phyloP scores from a whole-genome alignment of 352 stramenopile genomes.

The Hyaloperonospora brassicae region DNA sequence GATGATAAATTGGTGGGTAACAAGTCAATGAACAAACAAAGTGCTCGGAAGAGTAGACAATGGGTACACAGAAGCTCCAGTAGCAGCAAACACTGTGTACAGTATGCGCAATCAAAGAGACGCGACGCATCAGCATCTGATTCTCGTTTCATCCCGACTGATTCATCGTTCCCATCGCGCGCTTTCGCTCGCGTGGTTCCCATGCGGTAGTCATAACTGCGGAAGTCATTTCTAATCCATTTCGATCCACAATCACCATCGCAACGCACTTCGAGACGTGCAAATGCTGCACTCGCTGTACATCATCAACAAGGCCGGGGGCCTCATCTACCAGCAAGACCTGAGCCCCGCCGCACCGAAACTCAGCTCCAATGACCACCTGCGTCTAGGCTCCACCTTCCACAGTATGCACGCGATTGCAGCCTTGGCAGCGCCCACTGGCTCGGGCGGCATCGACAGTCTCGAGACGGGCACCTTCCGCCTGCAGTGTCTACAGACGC shows the following conservation, averaged over 20 bases:
- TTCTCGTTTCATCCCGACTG: too few species aligned
- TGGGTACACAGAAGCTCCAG: too few species aligned
- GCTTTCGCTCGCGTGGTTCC: too few species aligned
- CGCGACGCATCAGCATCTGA: too few species aligned
- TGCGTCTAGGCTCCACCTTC: constrained; percentile 91
- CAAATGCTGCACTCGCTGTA: constrained; percentile 89
- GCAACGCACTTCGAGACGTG: neutral
- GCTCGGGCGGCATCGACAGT: constrained; percentile 84
- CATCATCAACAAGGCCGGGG: constrained; percentile 91
- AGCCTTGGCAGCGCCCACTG: constrained; percentile 71
- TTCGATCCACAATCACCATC: neutral
- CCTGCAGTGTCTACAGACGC: constrained; percentile 89
- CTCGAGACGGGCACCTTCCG: constrained; percentile 89
- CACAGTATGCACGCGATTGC: constrained; percentile 91
- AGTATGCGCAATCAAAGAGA: too few species aligned
- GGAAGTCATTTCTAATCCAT: neutral
- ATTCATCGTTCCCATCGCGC: too few species aligned
- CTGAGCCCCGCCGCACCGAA: constrained; percentile 76
- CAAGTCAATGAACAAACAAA: too few species aligned
- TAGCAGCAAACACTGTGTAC: too few species aligned
- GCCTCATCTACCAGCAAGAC: constrained; percentile 90
- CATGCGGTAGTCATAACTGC: too few species aligned
- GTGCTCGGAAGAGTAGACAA: too few species aligned
- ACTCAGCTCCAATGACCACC: constrained; percentile 88
- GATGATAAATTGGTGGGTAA: too few species aligned